phyloP scores from a whole-genome alignment of 345 rosid genomes.

The Pistacia atlantica region DNA sequence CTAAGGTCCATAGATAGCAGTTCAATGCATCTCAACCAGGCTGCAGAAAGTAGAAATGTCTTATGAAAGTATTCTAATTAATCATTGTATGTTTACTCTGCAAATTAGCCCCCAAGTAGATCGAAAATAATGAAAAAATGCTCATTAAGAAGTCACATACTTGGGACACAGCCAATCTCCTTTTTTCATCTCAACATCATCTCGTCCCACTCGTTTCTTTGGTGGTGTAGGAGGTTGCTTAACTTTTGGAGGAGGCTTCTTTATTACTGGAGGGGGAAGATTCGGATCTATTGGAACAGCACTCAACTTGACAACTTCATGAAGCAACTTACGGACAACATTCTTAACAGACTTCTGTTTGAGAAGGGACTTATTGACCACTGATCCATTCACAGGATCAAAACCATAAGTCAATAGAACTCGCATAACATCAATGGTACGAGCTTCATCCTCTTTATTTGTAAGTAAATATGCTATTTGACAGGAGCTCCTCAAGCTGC shows the following conservation, averaged over 20 bases:
- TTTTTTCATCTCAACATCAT: constrained; percentile 95
- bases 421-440: constrained; percentile 81
- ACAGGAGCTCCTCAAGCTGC: constrained; percentile 88
- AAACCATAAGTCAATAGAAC: constrained; percentile 77
- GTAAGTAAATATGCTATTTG: constrained; percentile 81
- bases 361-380: constrained; percentile 60
- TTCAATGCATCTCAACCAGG: constrained; percentile 5
- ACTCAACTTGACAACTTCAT: constrained; percentile 86
- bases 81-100: background rate
- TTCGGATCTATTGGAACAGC: constrained; percentile 92
- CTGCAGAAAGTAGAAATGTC: background rate
- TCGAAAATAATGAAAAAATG: background rate
- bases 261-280: constrained; percentile 87
- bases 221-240: constrained; percentile 98
- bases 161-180: constrained; percentile 99
- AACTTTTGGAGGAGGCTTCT: constrained; percentile 88
- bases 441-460: constrained; percentile 95
- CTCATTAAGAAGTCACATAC: constrained; percentile 47
- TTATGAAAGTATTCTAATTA: background rate
- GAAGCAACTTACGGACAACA: constrained; percentile 83
- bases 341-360: constrained; percentile 79
- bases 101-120: background rate
- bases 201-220: constrained; percentile 90
- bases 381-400: constrained; percentile 59
- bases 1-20: background rate